phyloP scores from a whole-genome alignment of 2,329 filamentous ascomycete species.

The Phaeosphaeria sp. region DNA sequence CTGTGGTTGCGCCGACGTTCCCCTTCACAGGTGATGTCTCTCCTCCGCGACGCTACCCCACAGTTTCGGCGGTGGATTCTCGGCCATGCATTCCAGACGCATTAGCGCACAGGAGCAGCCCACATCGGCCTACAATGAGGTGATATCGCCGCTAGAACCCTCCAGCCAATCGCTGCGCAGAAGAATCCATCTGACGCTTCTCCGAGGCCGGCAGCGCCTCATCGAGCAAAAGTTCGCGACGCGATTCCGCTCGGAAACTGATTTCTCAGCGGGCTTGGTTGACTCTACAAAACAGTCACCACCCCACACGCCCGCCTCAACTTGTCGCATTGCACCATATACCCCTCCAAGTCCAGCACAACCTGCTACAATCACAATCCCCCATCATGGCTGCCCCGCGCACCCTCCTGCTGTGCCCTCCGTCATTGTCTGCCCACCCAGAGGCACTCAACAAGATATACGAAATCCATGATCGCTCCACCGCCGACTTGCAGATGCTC shows the following conservation, averaged over 20 bases:
- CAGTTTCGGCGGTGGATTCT: not conserved
- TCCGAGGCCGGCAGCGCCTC: conserved; percentile 35
- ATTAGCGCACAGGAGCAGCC: not conserved
- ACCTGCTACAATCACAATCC: conserved; percentile 1
- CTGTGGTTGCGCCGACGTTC: not conserved
- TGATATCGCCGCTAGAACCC: not conserved
- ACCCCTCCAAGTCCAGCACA: not conserved
- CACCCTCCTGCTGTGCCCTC: conserved; percentile 87
- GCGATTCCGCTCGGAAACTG: conserved; percentile 16
- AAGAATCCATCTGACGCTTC: conserved; percentile 25
- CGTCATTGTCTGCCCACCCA: conserved; percentile 86
- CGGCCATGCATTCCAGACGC: not conserved
- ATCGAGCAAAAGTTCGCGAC: conserved; percentile 32
- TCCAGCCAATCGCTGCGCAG: not conserved
- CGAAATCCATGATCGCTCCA: conserved; percentile 73
- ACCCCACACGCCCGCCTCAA: not conserved
- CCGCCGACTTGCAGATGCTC: conserved; percentile 95
- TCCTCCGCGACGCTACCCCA: not conserved
- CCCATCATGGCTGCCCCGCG: conserved; percentile 53
- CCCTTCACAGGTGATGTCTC: not conserved
- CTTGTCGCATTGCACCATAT: not conserved
- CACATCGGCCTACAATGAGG: not conserved
- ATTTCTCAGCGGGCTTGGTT: conserved; percentile 8
- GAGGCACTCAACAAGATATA: conserved; percentile 76
- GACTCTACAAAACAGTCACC: not conserved